Base-by-base conservation (phyloP, 2,329 filamentous ascomycete genomes). In the Pleurostoma richardsiae region DNA sequence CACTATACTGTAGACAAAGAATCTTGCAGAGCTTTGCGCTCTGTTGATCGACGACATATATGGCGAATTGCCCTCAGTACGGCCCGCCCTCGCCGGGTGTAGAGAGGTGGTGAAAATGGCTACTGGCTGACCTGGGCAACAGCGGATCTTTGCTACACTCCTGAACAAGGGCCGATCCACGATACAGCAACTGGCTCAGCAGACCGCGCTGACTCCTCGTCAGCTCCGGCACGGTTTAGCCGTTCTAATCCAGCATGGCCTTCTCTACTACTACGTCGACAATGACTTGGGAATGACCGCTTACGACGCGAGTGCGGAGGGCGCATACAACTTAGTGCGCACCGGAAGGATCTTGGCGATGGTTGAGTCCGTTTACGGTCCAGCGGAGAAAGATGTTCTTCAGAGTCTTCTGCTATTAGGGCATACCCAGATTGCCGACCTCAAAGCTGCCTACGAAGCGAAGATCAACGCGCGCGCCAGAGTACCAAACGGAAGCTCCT, bases 61-160 rank as follows among this genome's bases (percentile, higher is more conserved):
- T 67, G 94, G 94, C 62, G 88, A 95, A 71, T 82, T 97, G 49
- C 90, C 90, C 52, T 89, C 90, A 64, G 92, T 96, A 86, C 60
- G 86, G 73, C 45, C 30, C 36, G 42, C 29, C 39, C 11, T 44
- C 38, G n/a, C 8, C 33, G 8, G 33, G 8, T 19, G 19, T 19
- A 19, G 19, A 19, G 19, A 19, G 19, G 19, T 19, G 19, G 19
- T 19, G 19, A 19, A 19, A 19, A 19, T 19, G 19, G 19, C 19
- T 19, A 19, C 19, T 19, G 19, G 38, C 52, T 56, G 41, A 57
- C 48, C 4, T 10, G 10, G 49, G 36, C 41, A 47, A 19, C 60
- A 97, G 91, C 86, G 88, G 68, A 90, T 97, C 60, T 90, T 95
- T 61, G 79, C 83, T 42, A 79, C 84, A 43, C 82, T 99, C 49